phyloP scores from a whole-genome alignment of 129 eudicot species.

The Scalesia atractyloides region DNA sequence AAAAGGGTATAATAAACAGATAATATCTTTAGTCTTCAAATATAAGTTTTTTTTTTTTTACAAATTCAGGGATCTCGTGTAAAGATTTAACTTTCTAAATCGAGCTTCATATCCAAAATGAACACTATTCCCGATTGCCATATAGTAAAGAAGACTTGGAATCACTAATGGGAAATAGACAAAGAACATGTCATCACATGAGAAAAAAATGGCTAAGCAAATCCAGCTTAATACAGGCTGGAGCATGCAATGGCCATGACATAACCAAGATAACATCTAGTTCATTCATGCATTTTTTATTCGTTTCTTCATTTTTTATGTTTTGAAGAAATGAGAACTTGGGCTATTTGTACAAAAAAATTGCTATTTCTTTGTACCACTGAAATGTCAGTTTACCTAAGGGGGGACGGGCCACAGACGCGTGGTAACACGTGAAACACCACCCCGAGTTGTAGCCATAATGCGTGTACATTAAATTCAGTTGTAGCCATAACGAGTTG shows the following conservation, averaged over 20 bases:
- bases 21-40: no score
- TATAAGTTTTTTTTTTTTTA: no score
- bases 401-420: no score
- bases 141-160: slow-evolving; percentile 15
- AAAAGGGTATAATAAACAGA: no score
- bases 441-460: no score
- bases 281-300: neutral
- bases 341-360: neutral
- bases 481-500: no score
- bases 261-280: neutral
- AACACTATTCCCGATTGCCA: slow-evolving; percentile 19
- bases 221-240: slow-evolving; percentile 32
- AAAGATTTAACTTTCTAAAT: slow-evolving; percentile 20
- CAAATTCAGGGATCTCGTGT: neutral
- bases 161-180: neutral
- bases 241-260: slow-evolving; percentile 13
- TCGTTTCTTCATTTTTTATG: neutral
- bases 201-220: slow-evolving; percentile 7
- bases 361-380: neutral
- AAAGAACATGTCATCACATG: slow-evolving; percentile 14
- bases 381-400: neutral
- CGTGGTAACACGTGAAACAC: no score
- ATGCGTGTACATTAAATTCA: no score
- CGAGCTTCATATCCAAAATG: slow-evolving; percentile 26
- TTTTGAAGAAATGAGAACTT: neutral